A percentile compares a stretch with the other conserved stretches of the same genome.
These are phyloP conservation scores for Sphenostylis stenocarpa DNA, from an alignment of 306 rosid species.

Conservation along the genomic window DNA sequence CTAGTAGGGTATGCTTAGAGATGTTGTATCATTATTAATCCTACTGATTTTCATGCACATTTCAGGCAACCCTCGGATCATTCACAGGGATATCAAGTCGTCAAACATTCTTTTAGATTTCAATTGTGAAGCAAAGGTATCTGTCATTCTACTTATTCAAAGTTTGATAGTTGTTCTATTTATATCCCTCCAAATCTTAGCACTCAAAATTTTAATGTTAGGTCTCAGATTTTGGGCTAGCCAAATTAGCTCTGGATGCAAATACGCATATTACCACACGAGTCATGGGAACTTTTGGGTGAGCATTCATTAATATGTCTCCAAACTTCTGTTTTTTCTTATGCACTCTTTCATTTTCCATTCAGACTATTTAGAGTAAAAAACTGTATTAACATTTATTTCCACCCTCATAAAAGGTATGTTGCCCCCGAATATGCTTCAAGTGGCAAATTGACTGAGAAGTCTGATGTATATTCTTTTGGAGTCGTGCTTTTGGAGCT, in stretches of 20 bases:
- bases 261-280: constrained; percentile 81
- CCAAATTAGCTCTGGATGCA: constrained; percentile 79
- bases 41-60: constrained; percentile 24
- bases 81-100: constrained; percentile 96
- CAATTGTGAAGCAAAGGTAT: constrained; percentile 85
- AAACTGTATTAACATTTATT: neutral
- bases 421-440: constrained; percentile 97
- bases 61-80: constrained; percentile 89
- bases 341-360: neutral
- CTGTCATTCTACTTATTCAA: constrained; percentile 12
- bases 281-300: constrained; percentile 98
- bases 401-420: constrained; percentile 49
- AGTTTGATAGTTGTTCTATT: constrained; percentile 11
- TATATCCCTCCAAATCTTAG: constrained; percentile 18
- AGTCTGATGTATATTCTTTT: constrained; percentile 84
- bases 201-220: constrained; percentile 13
- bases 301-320: constrained; percentile 31
- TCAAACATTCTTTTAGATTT: constrained; percentile 88
- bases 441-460: constrained; percentile 89
- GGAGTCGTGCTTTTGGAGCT: constrained; percentile 96
- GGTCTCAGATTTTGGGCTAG: constrained; percentile 98
- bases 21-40: neutral
- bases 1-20: neutral
- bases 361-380: neutral
- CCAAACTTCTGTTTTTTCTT: constrained; percentile 7